These are phyloP conservation scores for Cordyceps militaris DNA, from an alignment of 2,329 filamentous ascomycete species.

Conservation along the genomic window DNA sequence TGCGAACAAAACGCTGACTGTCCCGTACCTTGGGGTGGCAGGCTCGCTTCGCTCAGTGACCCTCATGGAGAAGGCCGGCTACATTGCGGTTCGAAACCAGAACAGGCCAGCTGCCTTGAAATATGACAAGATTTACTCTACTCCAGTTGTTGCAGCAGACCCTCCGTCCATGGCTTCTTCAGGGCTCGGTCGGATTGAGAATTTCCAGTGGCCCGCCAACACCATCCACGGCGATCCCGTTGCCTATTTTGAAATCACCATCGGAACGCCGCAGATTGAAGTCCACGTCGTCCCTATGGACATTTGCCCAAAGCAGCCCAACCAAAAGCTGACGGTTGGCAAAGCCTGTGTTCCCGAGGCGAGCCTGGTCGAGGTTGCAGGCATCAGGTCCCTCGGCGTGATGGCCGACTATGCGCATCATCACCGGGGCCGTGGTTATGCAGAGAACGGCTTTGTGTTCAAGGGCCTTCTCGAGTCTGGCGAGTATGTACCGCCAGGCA, in stretches of 20 bases:
- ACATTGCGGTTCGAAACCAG: constrained; percentile 13
- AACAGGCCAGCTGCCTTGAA: constrained; percentile 18
- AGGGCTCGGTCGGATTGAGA: constrained; percentile 21
- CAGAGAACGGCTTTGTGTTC: constrained; percentile 26
- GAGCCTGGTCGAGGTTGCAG: constrained; percentile 27
- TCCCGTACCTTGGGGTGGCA: constrained; percentile 33
- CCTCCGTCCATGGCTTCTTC: constrained; percentile 27
- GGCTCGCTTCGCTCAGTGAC: constrained; percentile 13
- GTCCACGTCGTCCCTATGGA: constrained; percentile 33
- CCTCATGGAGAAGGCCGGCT: not conserved
- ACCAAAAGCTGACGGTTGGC: constrained; percentile 38
- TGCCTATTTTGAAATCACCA: constrained; percentile 31
- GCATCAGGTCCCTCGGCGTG: constrained; percentile 35
- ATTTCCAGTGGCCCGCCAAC: constrained; percentile 18
- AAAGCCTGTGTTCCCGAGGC: constrained; percentile 20
- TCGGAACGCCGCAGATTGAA: constrained; percentile 28
- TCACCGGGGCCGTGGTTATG: constrained; percentile 22
- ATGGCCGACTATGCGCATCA: constrained; percentile 35
- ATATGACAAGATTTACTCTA: not conserved
- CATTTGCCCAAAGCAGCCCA: constrained; percentile 38
- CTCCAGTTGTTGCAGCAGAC: constrained; percentile 25
- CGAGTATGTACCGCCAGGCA: constrained; percentile 39
- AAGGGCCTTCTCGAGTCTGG: constrained; percentile 41
- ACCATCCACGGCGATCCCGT: constrained; percentile 34
- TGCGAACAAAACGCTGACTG: constrained; percentile 23